Base-by-base conservation (phyloP, 2,329 filamentous ascomycete species). In the Cercospora citrullina region DNA sequence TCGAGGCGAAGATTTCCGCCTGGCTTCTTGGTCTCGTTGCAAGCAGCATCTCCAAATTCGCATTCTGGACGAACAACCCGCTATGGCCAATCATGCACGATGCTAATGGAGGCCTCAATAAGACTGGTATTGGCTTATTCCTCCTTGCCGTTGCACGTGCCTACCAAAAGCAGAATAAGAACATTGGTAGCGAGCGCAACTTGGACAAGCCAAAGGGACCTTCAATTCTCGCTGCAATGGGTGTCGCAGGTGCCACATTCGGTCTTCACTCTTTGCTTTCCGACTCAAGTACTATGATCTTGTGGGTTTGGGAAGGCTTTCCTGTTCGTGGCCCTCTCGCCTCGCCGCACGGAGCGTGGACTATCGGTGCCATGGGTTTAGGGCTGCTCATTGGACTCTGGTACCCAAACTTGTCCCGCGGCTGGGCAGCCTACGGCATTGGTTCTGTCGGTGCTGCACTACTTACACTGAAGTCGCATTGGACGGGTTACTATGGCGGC, bases 221-320 rank as follows among this genome's bases (percentile, higher is more conserved):
- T 16, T 85, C 89, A 0, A 72, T 90, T 6, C 83, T 96, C 53
- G 88, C 93, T 31, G 91, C 89, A 9, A 80, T 95, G 60, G 93
- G 95, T 68, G 80, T 98, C 65, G 93, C 88, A 26, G 94, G 93
- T 31, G 80, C 97, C 7, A 86, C 97, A 76, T 99, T 99, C 76
- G 92, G 87, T 5, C 85, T 98, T 76, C 95, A 98, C 78, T 97
- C 94, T 1, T 84, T 99, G 9, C 86, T 99, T 10, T 97, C 95
- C 0, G 95, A 99, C 78, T 96, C 94, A 0, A 98, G 95, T 82
- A 99, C 95, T 64, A 98, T 99, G 93, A 97, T 98, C 67, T 86
- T 94, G 16, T 99, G 95, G 95, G 93, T 93, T 2, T 99, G 95
- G 95, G 93, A 97, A 74, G 95, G 95, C 6, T 99, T 91, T 75